phyloP scores from a whole-genome alignment of 2,329 filamentous ascomycete genomes.

The Rhinocladiella mackenziei region DNA sequence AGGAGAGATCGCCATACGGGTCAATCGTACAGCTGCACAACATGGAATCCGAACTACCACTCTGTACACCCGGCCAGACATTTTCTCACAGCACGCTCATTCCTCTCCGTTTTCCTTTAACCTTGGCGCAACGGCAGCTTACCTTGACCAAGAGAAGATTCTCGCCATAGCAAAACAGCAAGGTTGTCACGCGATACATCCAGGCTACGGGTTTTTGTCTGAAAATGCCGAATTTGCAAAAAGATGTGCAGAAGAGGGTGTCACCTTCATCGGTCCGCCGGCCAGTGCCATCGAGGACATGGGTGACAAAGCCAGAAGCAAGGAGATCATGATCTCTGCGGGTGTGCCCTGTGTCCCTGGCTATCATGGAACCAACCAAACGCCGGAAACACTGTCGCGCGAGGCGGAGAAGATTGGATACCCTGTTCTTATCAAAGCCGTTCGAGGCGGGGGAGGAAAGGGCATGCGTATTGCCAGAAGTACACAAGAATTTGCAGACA shows the following conservation, averaged over 20 bases:
- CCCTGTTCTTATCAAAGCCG: conserved; percentile 62
- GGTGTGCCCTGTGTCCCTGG: conserved; percentile 94
- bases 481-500: conserved; percentile 56
- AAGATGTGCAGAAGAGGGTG: conserved; percentile 80
- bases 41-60: conserved; percentile 92
- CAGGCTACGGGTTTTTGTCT: conserved; percentile 79
- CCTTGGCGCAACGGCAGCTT: conserved; percentile 76
- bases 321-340: conserved; percentile 95
- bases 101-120: conserved; percentile 79
- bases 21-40: conserved; percentile 79
- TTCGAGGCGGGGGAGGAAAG: conserved; percentile 65
- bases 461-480: conserved; percentile 62
- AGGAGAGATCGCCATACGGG: conserved; percentile 92
- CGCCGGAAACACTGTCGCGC: conserved; percentile 55
- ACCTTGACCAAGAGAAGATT: conserved; percentile 90
- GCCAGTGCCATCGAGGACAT: conserved; percentile 71
- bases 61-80: conserved; percentile 90
- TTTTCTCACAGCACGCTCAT: conserved; percentile 78
- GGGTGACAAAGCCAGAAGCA: conserved; percentile 89
- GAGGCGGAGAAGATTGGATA: conserved; percentile 70
- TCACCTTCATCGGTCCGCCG: conserved; percentile 92
- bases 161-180: conserved; percentile 81
- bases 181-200: conserved; percentile 87
- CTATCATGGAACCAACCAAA: conserved; percentile 85
- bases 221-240: conserved; percentile 90